phyloP scores from a whole-genome alignment of 2,329 filamentous ascomycete species.

The Diaporthe amygdali region DNA sequence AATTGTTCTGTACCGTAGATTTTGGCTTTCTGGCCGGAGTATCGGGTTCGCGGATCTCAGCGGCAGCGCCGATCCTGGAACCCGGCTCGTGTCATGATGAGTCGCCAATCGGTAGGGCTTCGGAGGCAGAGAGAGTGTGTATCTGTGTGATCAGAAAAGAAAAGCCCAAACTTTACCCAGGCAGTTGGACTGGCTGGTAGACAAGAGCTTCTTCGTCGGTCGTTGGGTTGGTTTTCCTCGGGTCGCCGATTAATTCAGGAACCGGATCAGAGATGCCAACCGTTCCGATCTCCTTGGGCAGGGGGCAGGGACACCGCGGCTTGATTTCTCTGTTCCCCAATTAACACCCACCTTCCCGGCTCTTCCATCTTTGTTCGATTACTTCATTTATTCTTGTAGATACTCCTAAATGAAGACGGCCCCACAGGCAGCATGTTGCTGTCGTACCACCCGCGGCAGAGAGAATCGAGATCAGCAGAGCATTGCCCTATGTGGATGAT shows the following conservation, averaged over 20 bases:
- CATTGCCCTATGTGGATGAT: background rate
- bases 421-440: background rate
- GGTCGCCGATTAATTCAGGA: background rate
- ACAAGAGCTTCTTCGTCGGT: background rate
- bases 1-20: background rate
- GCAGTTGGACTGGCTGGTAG: background rate
- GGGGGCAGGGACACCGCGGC: background rate
- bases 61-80: conserved; percentile 19
- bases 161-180: background rate
- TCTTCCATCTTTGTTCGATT: background rate
- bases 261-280: background rate
- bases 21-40: background rate
- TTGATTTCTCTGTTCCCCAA: background rate
- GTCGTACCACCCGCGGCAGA: background rate
- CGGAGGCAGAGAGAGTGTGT: background rate
- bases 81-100: conserved; percentile 19
- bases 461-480: background rate
- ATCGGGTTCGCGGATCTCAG: conserved; percentile 16
- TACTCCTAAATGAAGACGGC: background rate
- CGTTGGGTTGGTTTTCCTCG: background rate
- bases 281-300: background rate
- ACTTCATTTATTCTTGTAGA: background rate
- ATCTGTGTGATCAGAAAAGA: background rate
- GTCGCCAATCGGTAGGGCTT: background rate
- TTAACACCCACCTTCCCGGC: background rate